These are phyloP conservation scores for Limtongozyma cylindracea DNA, from an alignment of 805 yeast genomes.

Conservation along the genomic window DNA sequence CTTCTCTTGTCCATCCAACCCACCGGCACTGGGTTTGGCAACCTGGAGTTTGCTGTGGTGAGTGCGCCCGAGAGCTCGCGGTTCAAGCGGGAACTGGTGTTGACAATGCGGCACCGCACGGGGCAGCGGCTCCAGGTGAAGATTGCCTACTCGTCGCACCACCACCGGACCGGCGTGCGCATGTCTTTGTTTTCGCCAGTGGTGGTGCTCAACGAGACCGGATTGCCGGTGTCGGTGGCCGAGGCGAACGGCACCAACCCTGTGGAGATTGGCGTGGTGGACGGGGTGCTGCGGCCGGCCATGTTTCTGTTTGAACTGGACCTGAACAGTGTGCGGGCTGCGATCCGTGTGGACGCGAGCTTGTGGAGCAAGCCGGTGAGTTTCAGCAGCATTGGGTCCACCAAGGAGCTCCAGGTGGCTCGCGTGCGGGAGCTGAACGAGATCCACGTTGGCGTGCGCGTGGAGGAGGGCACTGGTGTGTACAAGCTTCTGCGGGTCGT, in stretches of 20 bases:
- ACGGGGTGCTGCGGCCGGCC: too few species aligned
- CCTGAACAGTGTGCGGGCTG: constrained; percentile 42
- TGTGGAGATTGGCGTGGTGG: too few species aligned
- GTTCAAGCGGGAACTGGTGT: constrained; percentile 24
- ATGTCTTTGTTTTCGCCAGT: too few species aligned
- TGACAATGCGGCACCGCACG: constrained; percentile 49
- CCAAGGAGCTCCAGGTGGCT: constrained; percentile 14
- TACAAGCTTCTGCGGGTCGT: constrained; percentile 58
- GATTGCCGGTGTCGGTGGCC: too few species aligned
- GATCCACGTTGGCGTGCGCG: constrained; percentile 47
- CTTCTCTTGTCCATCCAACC: constrained; percentile 50
- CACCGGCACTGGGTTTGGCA: constrained; percentile 27
- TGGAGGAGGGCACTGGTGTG: constrained; percentile 68
- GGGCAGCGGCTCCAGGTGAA: constrained; percentile 31
- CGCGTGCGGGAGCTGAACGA: too few species aligned
- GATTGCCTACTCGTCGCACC: constrained; percentile 27
- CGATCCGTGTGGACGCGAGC: constrained; percentile 41
- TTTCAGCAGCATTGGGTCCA: constrained; percentile 69
- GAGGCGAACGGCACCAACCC: too few species aligned
- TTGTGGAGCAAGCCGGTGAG: constrained; percentile 50
- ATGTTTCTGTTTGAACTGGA: constrained; percentile 66
- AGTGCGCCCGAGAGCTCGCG: constrained; percentile 27
- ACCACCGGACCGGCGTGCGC: neutral
- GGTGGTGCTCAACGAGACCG: too few species aligned
- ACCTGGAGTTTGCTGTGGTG: constrained; percentile 55